Evolutionary conservation across 2,329 filamentous ascomycete species (phyloP).

Genomic region (Aschersonia sp.): DNA sequence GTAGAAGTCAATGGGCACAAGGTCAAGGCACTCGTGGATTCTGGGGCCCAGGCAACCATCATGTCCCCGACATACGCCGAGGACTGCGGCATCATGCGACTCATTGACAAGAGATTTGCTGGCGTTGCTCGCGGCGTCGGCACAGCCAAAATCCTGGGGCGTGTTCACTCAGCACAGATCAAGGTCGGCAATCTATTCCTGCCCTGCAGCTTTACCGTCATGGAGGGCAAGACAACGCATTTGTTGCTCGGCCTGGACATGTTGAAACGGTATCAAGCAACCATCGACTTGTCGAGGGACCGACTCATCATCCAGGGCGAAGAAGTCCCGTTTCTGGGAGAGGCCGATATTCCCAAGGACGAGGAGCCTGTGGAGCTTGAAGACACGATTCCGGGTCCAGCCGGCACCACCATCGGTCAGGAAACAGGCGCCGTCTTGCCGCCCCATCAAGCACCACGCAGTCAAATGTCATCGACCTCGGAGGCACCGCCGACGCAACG

Average conservation of each 20-base stretch:
- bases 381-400: conserved; percentile 71
- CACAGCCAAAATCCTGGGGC: conserved; percentile 85
- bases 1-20: conserved; percentile 88
- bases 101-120: conserved; percentile 84
- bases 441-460: conserved; percentile 6
- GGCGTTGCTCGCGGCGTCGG: conserved; percentile 89
- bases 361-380: conserved; percentile 64
- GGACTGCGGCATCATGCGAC: conserved; percentile 85
- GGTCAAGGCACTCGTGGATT: conserved; percentile 94
- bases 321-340: conserved; percentile 79
- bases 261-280: conserved; percentile 89
- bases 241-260: conserved; percentile 89
- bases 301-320: conserved; percentile 78
- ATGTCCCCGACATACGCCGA: conserved; percentile 94
- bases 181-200: conserved; percentile 80
- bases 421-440: conserved; percentile 59
- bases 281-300: conserved; percentile 74
- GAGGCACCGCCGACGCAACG: conserved; percentile 5
- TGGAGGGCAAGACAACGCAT: conserved; percentile 97
- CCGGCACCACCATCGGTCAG: conserved; percentile 78
- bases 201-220: conserved; percentile 94
- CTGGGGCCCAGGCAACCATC: conserved; percentile 93
- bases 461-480: conserved; percentile 8
- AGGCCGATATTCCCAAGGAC: conserved; percentile 85
- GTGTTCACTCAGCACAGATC: conserved; percentile 90